These are phyloP conservation scores for Pseudocercospora fuligena DNA, from an alignment of 2,329 filamentous ascomycete genomes.

Conservation along the genomic window DNA sequence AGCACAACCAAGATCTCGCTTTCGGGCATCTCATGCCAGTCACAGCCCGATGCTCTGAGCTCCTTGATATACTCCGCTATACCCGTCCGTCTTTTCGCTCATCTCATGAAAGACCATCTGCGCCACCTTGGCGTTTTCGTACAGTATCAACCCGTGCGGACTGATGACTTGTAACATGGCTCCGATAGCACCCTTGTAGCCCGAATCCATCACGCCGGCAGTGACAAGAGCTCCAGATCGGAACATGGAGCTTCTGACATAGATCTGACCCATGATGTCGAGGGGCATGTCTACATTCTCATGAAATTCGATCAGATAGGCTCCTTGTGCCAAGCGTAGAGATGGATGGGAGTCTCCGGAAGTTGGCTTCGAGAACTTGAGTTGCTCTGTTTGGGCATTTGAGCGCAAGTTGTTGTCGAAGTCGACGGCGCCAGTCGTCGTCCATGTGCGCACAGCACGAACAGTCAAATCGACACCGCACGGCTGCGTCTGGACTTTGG, in stretches of 20 bases:
- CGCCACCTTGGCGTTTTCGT: constrained; percentile 44
- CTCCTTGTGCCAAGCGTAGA: constrained; percentile 30
- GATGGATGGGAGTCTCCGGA: not conserved
- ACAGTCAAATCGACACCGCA: constrained; percentile 30
- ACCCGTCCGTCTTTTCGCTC: constrained; percentile 42
- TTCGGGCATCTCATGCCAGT: not conserved
- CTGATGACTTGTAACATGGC: constrained; percentile 43
- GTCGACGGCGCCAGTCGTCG: constrained; percentile 23
- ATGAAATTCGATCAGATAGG: constrained; percentile 50
- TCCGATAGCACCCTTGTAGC: constrained; percentile 49
- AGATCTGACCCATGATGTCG: constrained; percentile 48
- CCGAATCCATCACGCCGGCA: constrained; percentile 50
- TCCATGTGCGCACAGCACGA: constrained; percentile 20
- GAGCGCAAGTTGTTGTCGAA: constrained; percentile 20
- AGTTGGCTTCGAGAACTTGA: constrained; percentile 13
- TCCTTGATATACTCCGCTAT: constrained; percentile 46
- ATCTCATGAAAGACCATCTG: constrained; percentile 49
- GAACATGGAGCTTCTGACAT: constrained; percentile 47
- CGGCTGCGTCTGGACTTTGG: constrained; percentile 23
- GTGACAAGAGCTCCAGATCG: constrained; percentile 45
- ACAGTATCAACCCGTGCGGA: constrained; percentile 41
- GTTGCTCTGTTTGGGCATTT: constrained; percentile 5
- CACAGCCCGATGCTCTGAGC: constrained; percentile 6
- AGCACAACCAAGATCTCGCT: not conserved
- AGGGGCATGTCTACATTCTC: constrained; percentile 47